phyloP scores from a whole-genome alignment of 2,329 filamentous ascomycete species.

The Curvularia sp. region DNA sequence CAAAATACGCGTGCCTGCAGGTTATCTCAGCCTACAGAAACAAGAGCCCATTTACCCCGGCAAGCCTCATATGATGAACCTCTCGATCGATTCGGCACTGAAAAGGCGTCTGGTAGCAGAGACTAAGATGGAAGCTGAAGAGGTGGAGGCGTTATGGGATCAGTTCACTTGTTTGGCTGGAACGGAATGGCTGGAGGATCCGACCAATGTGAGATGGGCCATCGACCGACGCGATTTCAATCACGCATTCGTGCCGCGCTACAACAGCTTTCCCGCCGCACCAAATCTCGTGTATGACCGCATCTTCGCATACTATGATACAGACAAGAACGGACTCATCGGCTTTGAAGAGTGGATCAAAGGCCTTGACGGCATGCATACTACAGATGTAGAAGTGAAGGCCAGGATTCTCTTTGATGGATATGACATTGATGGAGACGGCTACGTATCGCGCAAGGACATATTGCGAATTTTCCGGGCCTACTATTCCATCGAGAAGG shows the following conservation, averaged over 20 bases:
- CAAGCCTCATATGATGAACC: constrained; percentile 74
- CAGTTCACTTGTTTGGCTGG: constrained; percentile 96
- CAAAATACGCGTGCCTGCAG: constrained; percentile 90
- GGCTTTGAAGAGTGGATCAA: constrained; percentile 91
- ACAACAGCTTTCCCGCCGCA: constrained; percentile 75
- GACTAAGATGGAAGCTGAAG: constrained; percentile 72
- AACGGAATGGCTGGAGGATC: constrained; percentile 81
- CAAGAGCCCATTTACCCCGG: constrained; percentile 60
- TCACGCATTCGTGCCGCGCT: constrained; percentile 85
- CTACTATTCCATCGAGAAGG: constrained; percentile 88
- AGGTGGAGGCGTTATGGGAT: constrained; percentile 93
- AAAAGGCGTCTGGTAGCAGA: constrained; percentile 65
- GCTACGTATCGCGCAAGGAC: constrained; percentile 83
- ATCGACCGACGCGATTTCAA: constrained; percentile 95
- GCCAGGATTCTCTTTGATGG: constrained; percentile 74
- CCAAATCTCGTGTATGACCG: constrained; percentile 94
- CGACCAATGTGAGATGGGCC: constrained; percentile 76
- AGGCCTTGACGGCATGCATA: constrained; percentile 72
- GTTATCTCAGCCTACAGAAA: constrained; percentile 77
- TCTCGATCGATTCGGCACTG: constrained; percentile 70
- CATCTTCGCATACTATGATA: constrained; percentile 96
- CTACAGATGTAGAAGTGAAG: constrained; percentile 56
- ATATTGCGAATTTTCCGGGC: constrained; percentile 91
- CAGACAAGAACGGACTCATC: constrained; percentile 85
- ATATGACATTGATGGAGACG: constrained; percentile 90